phyloP scores from a whole-genome alignment of 2,329 filamentous ascomycete genomes.

The Gyromitra esculenta region DNA sequence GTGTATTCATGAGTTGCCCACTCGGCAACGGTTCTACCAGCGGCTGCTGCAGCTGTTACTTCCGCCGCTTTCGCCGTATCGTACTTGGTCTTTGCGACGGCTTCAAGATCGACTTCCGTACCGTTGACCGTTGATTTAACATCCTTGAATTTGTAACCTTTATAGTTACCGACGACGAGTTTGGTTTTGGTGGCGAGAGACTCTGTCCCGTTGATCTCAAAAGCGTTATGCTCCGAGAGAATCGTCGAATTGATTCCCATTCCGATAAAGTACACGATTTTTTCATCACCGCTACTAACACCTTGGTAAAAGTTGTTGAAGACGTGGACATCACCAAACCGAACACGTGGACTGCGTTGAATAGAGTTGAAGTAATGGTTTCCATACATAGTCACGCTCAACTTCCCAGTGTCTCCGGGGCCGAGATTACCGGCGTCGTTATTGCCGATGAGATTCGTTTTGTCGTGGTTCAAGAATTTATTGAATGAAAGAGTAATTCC shows the following conservation, averaged over 20 bases:
- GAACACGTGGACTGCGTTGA: slow-evolving; percentile 70
- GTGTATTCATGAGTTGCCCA: slow-evolving; percentile 47
- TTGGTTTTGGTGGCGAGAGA: slow-evolving; percentile 28
- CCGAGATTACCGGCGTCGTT: slow-evolving; percentile 41
- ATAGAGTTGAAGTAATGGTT: slow-evolving; percentile 65
- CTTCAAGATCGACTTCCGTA: slow-evolving; percentile 53
- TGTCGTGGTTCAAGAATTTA: slow-evolving; percentile 36
- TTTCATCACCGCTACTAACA: slow-evolving; percentile 26
- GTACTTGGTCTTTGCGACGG: slow-evolving; percentile 37
- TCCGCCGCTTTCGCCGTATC: slow-evolving; percentile 29
- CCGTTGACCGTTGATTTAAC: slow-evolving; percentile 61
- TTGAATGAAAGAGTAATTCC: slow-evolving; percentile 37
- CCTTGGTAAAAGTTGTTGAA: slow-evolving; percentile 67
- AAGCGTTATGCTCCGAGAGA: slow-evolving; percentile 40
- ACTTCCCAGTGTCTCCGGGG: slow-evolving; percentile 30
- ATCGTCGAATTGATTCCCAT: slow-evolving; percentile 48
- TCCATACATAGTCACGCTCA: slow-evolving; percentile 39
- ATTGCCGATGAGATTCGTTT: slow-evolving; percentile 40
- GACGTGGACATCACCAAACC: slow-evolving; percentile 73
- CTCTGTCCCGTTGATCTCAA: slow-evolving; percentile 30
- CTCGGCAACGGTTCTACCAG: slow-evolving; percentile 25
- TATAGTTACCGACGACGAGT: slow-evolving; percentile 40
- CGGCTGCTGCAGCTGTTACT: slow-evolving; percentile 28
- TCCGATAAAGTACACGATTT: slow-evolving; percentile 38
- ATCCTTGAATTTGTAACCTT: slow-evolving; percentile 45